Evolutionary conservation across 2,329 filamentous ascomycete genomes (phyloP).

Genomic region (Paradendryphiella salina): DNA sequence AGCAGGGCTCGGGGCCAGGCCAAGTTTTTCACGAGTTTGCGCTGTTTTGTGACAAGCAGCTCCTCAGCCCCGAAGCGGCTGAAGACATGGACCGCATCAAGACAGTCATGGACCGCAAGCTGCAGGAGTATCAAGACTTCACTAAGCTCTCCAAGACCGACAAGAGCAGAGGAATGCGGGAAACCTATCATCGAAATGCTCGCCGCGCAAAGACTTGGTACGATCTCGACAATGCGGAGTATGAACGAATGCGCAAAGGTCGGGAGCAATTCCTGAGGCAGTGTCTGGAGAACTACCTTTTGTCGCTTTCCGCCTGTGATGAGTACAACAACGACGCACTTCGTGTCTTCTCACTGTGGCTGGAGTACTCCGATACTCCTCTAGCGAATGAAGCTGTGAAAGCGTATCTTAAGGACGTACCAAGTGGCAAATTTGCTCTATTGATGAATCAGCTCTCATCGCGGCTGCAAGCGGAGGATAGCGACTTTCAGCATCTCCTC

Average conservation of each 20-base stretch:
- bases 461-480: conserved; percentile 72
- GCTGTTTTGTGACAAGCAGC: conserved; percentile 89
- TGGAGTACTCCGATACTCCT: conserved; percentile 78
- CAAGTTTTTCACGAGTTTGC: conserved; percentile 95
- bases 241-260: conserved; percentile 73
- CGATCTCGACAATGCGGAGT: conserved; percentile 85
- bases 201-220: conserved; percentile 84
- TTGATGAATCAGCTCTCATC: conserved; percentile 97
- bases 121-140: conserved; percentile 76
- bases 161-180: conserved; percentile 53
- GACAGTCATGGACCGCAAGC: conserved; percentile 77
- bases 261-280: conserved; percentile 83
- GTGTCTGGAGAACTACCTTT: conserved; percentile 89
- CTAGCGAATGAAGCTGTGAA: conserved; percentile 77
- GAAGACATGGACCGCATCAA: conserved; percentile 83
- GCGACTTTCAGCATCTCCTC: conserved; percentile 75
- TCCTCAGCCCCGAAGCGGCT: conserved; percentile 80
- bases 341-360: conserved; percentile 91
- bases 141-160: conserved; percentile 60
- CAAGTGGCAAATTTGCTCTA: conserved; percentile 87
- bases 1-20: conserved; percentile 72
- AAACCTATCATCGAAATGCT: conserved; percentile 60
- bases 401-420: conserved; percentile 71
- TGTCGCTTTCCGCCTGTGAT: conserved; percentile 82
- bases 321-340: conserved; percentile 86